Conservation (phyloP, 345 rosid genomes). For the Durio zibethinus region DNA sequence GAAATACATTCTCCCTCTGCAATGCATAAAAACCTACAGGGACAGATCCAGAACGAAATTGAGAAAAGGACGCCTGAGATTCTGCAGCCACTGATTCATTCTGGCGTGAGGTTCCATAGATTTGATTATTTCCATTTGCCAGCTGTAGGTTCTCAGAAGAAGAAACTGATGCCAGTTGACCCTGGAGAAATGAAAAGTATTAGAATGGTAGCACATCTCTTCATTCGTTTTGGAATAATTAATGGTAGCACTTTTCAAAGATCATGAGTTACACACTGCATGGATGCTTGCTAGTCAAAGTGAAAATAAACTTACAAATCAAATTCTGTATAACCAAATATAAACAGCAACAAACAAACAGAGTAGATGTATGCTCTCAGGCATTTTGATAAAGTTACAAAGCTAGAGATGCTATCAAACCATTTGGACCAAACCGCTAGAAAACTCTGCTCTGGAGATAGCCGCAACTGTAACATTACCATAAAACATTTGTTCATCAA, state of each 20-base stretch:
- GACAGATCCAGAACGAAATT: constrained; percentile 56
- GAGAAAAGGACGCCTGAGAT: constrained; percentile 59
- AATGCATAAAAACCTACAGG: constrained; percentile 72
- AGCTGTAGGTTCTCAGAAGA: constrained; percentile 73
- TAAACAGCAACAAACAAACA: background rate
- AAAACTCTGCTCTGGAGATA: background rate
- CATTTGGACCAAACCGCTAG: background rate
- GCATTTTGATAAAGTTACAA: background rate
- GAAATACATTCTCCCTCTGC: constrained; percentile 83
- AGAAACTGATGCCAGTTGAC: constrained; percentile 79
- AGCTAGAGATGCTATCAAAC: background rate
- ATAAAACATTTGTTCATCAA: constrained; percentile 1
- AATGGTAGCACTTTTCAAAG: constrained; percentile 12
- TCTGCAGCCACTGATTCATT: constrained; percentile 51
- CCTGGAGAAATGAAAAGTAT: constrained; percentile 43
- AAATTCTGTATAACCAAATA: background rate
- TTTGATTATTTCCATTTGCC: constrained; percentile 48
- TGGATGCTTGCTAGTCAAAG: constrained; percentile 2
- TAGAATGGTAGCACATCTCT: constrained; percentile 12
- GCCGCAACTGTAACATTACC: background rate
- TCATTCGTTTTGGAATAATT: background rate
- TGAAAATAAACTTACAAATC: background rate
- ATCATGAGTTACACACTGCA: constrained; percentile 5
- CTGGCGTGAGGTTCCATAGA: constrained; percentile 58
- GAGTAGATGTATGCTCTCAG: background rate